Evolutionary conservation across 495 filamentous ascomycete genomes (phyloP), one percentile per base, ranked within the genome.

Genomic region (Podospora pseudopauciseta): DNA sequence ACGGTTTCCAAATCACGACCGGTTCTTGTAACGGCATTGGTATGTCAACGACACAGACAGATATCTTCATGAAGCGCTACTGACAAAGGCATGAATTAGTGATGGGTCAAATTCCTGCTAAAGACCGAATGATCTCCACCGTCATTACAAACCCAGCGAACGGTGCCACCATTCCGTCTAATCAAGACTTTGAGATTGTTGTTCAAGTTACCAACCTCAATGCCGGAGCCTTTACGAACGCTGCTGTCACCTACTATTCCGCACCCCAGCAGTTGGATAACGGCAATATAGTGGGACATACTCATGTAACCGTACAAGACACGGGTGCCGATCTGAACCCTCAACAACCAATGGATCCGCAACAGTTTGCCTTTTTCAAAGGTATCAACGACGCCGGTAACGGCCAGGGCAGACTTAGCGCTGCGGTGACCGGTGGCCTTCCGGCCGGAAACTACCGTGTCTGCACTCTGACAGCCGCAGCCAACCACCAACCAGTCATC

Each of bases 101-200:
- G 4, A 89, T 90, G 86, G 87, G 87, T 28, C 80, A 88, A 66
- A 87, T 89, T 68, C 87, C 87, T 18, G 75, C 84, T 20, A 77
- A 76, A 58, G 75, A 68, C 60, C 82, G 83, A 23, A 89, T 89
- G 87, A 77, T 88, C 62, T 86, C 87, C 2, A 78, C 82, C 5
- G 83, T 88, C 60, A 84, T 89, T 68, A 75, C 78, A 26, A 77
- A 71, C 63, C 87, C 87, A 3, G 20, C 71, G 16, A 69, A 80
- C 6, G 81, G 80, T 23, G 69, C 72, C 16, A 72, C 75, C 34
- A 71, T 87, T 20, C 60, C 75, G 23, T 70, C 80, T 1, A 77
- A 85, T 63, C 71, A 75, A 23, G 73, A 79, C 23, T 88, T 89
- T 78, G 78, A 78, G 32, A 81, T 89, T 68, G 69, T 73, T 11